These are phyloP conservation scores for Hyphodiscus sp. DNA, from an alignment of 2,329 filamentous ascomycete species.

Conservation along the genomic window DNA sequence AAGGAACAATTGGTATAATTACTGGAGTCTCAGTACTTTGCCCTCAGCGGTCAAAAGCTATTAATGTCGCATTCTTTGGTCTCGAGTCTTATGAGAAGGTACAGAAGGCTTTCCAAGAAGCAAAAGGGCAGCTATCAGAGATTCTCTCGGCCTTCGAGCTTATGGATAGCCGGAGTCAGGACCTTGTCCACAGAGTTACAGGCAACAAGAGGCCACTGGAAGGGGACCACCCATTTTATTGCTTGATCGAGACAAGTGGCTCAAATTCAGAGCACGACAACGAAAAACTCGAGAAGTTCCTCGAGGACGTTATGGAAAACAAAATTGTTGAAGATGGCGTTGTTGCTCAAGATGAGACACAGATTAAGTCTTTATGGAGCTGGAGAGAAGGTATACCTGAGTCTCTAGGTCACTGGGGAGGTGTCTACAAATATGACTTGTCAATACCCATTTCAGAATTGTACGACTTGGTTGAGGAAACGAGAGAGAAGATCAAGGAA, in stretches of 20 bases:
- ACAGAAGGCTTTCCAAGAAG: constrained; percentile 77
- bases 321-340: constrained; percentile 87
- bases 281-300: constrained; percentile 82
- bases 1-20: constrained; percentile 92
- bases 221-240: constrained; percentile 86
- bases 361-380: constrained; percentile 76
- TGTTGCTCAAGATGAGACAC: constrained; percentile 87
- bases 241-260: constrained; percentile 90
- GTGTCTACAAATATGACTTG: constrained; percentile 97
- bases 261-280: constrained; percentile 91
- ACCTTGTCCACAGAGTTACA: constrained; percentile 67
- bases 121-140: constrained; percentile 84
- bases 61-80: constrained; percentile 94
- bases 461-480: constrained; percentile 85
- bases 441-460: constrained; percentile 86
- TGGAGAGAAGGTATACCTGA: constrained; percentile 95
- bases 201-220: constrained; percentile 77
- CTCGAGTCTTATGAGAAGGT: constrained; percentile 86
- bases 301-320: constrained; percentile 85
- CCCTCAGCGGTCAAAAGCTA: constrained; percentile 76
- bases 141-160: constrained; percentile 97
- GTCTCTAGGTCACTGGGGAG: constrained; percentile 80
- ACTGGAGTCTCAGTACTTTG: constrained; percentile 86
- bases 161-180: constrained; percentile 83
- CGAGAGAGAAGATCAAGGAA: constrained; percentile 61